Evolutionary conservation across 805 yeast species (phyloP), one percentile per base, ranked within the genome.

Genomic region (Barnettozyma salicaria): DNA sequence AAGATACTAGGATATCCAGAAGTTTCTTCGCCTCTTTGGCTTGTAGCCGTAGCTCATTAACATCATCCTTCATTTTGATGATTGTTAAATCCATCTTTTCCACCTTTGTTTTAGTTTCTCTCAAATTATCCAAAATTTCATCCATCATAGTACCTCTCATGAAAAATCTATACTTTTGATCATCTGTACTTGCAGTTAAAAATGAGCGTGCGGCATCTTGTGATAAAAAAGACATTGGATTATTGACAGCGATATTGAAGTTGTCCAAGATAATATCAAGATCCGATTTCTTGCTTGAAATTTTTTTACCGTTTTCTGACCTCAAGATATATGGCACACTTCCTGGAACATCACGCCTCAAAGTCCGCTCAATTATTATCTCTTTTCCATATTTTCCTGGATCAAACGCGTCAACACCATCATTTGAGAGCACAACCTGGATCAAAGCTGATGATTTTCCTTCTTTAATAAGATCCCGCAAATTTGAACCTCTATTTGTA

Each of bases 181-280:
- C 68, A 41, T 85, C 82, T 5, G 85, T 70, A 5, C 92, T 76
- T 22, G 80, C 75, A 1, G 95, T 82, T 44, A 92, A 63, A 54
- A 92, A 92, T 12, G 89, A 82, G 47, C 95, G 75, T 2, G 99
- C 97, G 42, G 80, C 84, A 49, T 92, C 97, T 58, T 92, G 99
- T 1, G 95, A 86, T 34, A 92, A 66, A 52, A 92, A 84, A 2
- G 95, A 84, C 74, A 92, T 76, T 6, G 97, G 96, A 49, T 92
- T 92, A 49, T 79, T 89, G 19, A 92, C 80, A 6, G 85, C 79
- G 29, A 90, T 79, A 30, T 81, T 78, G 53, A 80, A 87, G 44
- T 70, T 73, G 45, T 74, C 78, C 32, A 88, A 60, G 3, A 92
- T 79, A 5, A 71, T 72, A 45, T 77, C 86, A 21, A 92, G 60